Percentiles rank a stretch among this genome's conserved stretches.
Evolutionary conservation across 108 stramenopile genomes (phyloP).

Genomic region (Hondaea fermentalgiana): DNA sequence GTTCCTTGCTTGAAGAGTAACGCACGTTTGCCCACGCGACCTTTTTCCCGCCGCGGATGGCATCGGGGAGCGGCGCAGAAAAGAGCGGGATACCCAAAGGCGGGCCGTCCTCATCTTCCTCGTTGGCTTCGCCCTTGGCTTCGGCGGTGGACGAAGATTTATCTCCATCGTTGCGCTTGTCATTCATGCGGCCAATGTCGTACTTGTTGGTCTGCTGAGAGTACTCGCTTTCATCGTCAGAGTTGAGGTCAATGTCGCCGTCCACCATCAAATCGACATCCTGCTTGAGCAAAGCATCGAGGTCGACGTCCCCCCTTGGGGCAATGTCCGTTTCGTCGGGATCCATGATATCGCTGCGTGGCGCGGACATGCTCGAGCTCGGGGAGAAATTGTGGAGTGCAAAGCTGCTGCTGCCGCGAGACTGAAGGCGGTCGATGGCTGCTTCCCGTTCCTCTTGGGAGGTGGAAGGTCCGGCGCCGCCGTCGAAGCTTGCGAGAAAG

Average conservation of each 20-base stretch:
- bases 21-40: background rate
- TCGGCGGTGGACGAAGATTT: too few species aligned
- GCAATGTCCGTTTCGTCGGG: too few species aligned
- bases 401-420: background rate
- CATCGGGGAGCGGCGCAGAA: background rate
- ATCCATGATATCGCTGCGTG: background rate
- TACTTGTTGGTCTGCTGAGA: background rate
- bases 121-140: background rate
- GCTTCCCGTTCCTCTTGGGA: background rate
- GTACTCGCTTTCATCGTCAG: constrained; percentile 8
- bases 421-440: background rate
- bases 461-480: background rate
- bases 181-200: background rate
- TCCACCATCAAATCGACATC: background rate
- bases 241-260: background rate
- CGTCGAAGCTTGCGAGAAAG: background rate
- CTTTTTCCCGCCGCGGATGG: background rate
- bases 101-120: background rate
- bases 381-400: background rate
- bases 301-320: background rate
- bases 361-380: background rate
- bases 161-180: background rate
- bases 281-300: background rate
- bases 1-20: background rate
- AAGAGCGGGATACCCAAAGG: background rate